Percentiles rank a stretch among this genome's conserved stretches.
Evolutionary conservation across 768 basidiomycete genomes (phyloP).

Genomic region (Tulasnella sp.): DNA sequence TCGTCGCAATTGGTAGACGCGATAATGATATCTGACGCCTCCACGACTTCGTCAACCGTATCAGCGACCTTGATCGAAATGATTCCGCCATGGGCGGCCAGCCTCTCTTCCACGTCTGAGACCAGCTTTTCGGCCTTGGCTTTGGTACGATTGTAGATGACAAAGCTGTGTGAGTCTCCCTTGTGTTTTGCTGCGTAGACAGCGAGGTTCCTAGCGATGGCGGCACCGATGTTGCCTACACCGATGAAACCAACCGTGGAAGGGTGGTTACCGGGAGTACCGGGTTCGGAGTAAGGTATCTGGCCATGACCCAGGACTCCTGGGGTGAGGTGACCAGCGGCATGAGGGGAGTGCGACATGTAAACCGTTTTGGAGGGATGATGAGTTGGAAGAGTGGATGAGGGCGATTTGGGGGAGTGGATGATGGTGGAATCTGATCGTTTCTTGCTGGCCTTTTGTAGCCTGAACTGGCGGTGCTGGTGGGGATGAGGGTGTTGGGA

Average conservation of each 20-base stretch:
- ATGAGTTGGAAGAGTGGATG: background rate
- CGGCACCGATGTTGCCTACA: conserved; percentile 53
- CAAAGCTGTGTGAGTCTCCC: conserved; percentile 54
- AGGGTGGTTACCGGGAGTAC: conserved; percentile 25
- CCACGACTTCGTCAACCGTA: conserved; percentile 60
- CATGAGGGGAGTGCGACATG: conserved; percentile 20
- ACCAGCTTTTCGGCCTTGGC: conserved; percentile 63
- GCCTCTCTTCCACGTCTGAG: conserved; percentile 52
- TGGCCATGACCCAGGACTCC: conserved; percentile 24
- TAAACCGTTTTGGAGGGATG: background rate
- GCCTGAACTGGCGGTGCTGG: background rate
- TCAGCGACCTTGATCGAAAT: conserved; percentile 60
- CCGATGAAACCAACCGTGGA: conserved; percentile 55
- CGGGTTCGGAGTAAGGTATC: conserved; percentile 26
- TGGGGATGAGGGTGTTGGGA: background rate
- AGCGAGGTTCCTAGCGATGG: conserved; percentile 82
- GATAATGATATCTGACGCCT: conserved; percentile 73
- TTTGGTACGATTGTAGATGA: conserved; percentile 75
- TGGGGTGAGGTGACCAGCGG: conserved; percentile 1
- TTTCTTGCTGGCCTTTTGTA: background rate
- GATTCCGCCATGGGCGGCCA: conserved; percentile 42
- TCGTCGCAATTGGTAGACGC: conserved; percentile 74
- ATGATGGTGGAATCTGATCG: conserved; percentile 7
- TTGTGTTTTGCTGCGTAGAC: conserved; percentile 50
- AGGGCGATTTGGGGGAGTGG: conserved; percentile 13